Evolutionary conservation across 805 yeast genomes (phyloP), one percentile per base, ranked within the genome.

Genomic region (Aciculoconidium aculeatum): DNA sequence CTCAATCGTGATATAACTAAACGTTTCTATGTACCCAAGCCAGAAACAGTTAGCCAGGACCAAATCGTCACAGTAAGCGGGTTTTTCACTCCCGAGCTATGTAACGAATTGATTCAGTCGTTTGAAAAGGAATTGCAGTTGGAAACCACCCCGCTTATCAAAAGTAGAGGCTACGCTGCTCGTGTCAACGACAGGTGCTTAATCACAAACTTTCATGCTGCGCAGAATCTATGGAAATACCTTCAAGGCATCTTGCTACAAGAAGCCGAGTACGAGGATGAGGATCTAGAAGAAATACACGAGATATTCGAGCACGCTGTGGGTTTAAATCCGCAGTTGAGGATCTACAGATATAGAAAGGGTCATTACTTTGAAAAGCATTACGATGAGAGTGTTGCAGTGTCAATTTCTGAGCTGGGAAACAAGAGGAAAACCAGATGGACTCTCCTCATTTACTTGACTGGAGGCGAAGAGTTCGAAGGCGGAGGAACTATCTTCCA

Each of bases 401-500:
- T 61, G 17, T 40, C 51, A 1, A 29, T 46, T 6, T 48, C 42
- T 7, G 49, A 53, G 7, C 45, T 50, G 11, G 47, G 42, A 2
- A 17, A 35, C 25, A 7, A 15, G 10, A 41, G 35, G 15, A 40
- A 27, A 8, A 75, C 82, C 0, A 63, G 55, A 39, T 77, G 82
- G 82, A 77, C 84, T 0, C 47, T 77, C 13, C 51, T 77, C 21
- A 55, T 77, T 1, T 77, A 77, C 41, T 50, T 77, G 15, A 68
- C 75, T 2, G 80, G 80, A 2, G 76, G 57, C 15, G 72, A 67
- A 2, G 77, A 70, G 18, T 66, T 76, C 27, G 36, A 39, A 7
- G 83, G 82, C 10, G 84, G 84, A 0, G 76, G 70, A 11, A 77
- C 84, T 0, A 57, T 70, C 4, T 77, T 77, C 37, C 61, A 75